Conservation (phyloP, 257 asterid genomes). For the Plantago major region DNA sequence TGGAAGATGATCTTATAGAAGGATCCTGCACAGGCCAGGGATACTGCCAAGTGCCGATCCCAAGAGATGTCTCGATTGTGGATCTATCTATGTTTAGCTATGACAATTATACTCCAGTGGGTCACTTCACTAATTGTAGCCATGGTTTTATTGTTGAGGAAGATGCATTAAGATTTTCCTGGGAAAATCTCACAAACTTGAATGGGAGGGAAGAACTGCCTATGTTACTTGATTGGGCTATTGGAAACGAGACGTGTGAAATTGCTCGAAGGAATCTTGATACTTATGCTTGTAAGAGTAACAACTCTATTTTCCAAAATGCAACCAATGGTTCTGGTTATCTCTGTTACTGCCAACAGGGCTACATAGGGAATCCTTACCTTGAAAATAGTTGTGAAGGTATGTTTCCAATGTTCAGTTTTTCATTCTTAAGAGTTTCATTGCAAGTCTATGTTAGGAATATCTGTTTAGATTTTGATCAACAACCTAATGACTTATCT, state of each 20-base stretch:
- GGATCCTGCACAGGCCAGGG: conserved; percentile 18
- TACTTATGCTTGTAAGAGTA: conserved; percentile 22
- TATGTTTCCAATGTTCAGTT: not conserved
- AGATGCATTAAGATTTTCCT: conserved; percentile 17
- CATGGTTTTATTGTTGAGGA: conserved; percentile 25
- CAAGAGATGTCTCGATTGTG: not conserved
- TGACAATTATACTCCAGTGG: not conserved
- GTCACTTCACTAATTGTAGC: conserved; percentile 15
- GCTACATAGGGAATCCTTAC: conserved; percentile 32
- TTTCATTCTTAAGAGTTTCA: not conserved
- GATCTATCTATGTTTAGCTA: not conserved
- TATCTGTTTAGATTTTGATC: too few species aligned
- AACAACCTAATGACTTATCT: too few species aligned
- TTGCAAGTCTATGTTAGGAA: too few species aligned
- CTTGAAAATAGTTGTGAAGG: conserved; percentile 26
- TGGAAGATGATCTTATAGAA: not conserved
- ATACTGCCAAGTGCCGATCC: conserved; percentile 25
- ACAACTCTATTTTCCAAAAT: conserved; percentile 11
- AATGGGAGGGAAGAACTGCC: conserved; percentile 10
- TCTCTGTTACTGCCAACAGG: conserved; percentile 25
- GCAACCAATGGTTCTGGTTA: conserved; percentile 21
- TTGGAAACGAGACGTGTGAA: conserved; percentile 24
- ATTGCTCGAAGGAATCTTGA: conserved; percentile 6
- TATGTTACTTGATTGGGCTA: conserved; percentile 32
- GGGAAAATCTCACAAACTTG: conserved; percentile 5